These are phyloP conservation scores for Aspergillus saccharolyticus DNA, from an alignment of 495 filamentous ascomycete species.

Conservation along the genomic window DNA sequence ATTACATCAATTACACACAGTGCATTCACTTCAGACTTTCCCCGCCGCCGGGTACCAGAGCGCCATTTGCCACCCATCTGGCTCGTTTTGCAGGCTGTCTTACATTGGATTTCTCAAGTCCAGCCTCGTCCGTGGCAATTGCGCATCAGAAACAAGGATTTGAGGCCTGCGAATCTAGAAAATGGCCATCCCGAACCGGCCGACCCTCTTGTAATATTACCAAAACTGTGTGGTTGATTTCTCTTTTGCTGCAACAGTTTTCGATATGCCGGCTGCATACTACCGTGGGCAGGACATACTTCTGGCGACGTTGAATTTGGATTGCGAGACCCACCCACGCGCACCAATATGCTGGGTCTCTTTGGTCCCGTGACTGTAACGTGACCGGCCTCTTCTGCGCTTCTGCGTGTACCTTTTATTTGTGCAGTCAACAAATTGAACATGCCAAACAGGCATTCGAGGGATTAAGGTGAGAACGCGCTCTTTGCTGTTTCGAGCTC, in stretches of 20 bases:
- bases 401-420: slow-evolving; percentile 26
- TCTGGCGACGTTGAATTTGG: slow-evolving; percentile 42
- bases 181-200: slow-evolving; percentile 27
- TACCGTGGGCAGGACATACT: neutral
- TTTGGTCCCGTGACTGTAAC: slow-evolving; percentile 42
- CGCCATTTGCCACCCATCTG: slow-evolving; percentile 30
- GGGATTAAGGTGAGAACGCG: slow-evolving; percentile 29
- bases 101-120: slow-evolving; percentile 20
- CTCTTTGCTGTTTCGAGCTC: slow-evolving; percentile 16
- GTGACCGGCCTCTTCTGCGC: slow-evolving; percentile 38
- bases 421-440: slow-evolving; percentile 38
- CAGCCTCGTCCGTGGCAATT: slow-evolving; percentile 24
- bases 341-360: slow-evolving; percentile 37
- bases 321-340: slow-evolving; percentile 40
- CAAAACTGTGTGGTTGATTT: slow-evolving; percentile 6
- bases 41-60: slow-evolving; percentile 25
- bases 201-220: slow-evolving; percentile 10
- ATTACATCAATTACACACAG: slow-evolving; percentile 17
- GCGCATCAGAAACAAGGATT: slow-evolving; percentile 34
- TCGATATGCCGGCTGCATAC: neutral
- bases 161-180: slow-evolving; percentile 15
- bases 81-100: slow-evolving; percentile 28
- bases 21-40: slow-evolving; percentile 16
- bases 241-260: neutral
- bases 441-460: slow-evolving; percentile 17